Base-by-base conservation (phyloP, 768 basidiomycete genomes). In the Termitomyces sp. region DNA sequence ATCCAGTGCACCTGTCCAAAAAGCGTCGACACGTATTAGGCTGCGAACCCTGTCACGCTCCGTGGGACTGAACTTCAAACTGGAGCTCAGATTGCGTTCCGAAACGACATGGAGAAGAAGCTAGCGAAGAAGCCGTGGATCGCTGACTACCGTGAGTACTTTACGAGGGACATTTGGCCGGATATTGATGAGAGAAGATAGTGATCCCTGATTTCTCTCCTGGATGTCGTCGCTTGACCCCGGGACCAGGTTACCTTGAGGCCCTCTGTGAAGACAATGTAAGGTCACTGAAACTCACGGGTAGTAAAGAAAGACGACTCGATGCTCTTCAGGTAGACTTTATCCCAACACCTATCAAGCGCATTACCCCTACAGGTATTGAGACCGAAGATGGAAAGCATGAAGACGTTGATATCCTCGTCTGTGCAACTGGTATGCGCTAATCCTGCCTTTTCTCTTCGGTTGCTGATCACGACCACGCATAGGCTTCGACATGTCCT, bases 181-280 rank as follows among this genome's bases (percentile, higher is more conserved):
- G 24, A 6, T 26, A n/a, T 26, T 22, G 41, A 42, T 36, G 57
- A 16, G 36, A 28, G 31, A 57, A n/a, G 13, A 26, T 45, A 84
- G 82, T 86, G n/a, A 73, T 85, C 26, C 84, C 86, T 13, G 71
- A 80, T 47, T 87, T 86, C 61, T 71, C 78, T 5, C 78, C 85
- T 16, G 77, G 72, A 5, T 88, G 85, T 68, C 75, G 85, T 28
- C 75, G 86, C n/a, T 68, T 87, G 49, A 88, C 87, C 0, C 84
- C 85, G 1, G 86, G 85, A 0, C 83, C 83, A 10, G 85, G 86
- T 6, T 88, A 85, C 65, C 75, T 88, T 34, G 84, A 87, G 62
- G 82, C 86, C 0, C 69, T 88, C 2, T 82, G 80, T 58, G 76
- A 81, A 69, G 81, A 83, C 60, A 87, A 87, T 64, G 86, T 83